phyloP scores from a whole-genome alignment of 2,329 filamentous ascomycete genomes.

The Colletotrichum tanaceti region DNA sequence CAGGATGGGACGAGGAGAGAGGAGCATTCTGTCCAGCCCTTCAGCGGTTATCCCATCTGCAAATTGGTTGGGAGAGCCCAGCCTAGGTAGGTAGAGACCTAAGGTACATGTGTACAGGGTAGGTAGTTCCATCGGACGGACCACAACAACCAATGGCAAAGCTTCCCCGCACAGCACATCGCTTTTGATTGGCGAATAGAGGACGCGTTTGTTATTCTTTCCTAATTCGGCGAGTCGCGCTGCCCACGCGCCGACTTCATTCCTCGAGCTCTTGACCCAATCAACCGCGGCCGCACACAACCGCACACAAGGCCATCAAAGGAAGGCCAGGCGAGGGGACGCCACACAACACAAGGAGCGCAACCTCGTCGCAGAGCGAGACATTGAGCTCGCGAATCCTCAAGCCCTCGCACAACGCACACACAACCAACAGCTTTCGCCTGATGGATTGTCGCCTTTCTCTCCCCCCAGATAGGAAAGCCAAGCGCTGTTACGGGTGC shows the following conservation, averaged over 20 bases:
- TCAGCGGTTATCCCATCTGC: constrained; percentile 27
- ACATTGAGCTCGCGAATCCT: constrained; percentile 10
- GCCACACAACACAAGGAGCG: constrained; percentile 20
- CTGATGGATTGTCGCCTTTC: neutral
- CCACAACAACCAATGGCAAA: constrained; percentile 22
- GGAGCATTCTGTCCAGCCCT: constrained; percentile 17
- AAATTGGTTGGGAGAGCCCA: constrained; percentile 25
- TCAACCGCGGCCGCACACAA: constrained; percentile 24
- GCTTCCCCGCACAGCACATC: neutral
- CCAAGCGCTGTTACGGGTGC: constrained; percentile 24
- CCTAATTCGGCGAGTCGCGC: constrained; percentile 27
- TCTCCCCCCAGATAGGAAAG: constrained; percentile 24
- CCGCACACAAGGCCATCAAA: constrained; percentile 27
- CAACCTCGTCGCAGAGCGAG: constrained; percentile 28
- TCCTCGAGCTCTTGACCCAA: constrained; percentile 26
- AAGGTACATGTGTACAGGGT: no score
- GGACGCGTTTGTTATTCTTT: constrained; percentile 39
- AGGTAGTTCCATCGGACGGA: constrained; percentile 18
- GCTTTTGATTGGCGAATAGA: constrained; percentile 23
- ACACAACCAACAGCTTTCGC: neutral
- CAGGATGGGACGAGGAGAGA: constrained; percentile 8
- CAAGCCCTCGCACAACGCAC: constrained; percentile 8
- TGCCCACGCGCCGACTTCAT: constrained; percentile 36
- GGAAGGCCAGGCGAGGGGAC: constrained; percentile 17
- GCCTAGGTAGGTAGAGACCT: no score